These are phyloP conservation scores for Coemansia sp. DNA, from an alignment of 192 early-diverging fungal species.

Conservation along the genomic window DNA sequence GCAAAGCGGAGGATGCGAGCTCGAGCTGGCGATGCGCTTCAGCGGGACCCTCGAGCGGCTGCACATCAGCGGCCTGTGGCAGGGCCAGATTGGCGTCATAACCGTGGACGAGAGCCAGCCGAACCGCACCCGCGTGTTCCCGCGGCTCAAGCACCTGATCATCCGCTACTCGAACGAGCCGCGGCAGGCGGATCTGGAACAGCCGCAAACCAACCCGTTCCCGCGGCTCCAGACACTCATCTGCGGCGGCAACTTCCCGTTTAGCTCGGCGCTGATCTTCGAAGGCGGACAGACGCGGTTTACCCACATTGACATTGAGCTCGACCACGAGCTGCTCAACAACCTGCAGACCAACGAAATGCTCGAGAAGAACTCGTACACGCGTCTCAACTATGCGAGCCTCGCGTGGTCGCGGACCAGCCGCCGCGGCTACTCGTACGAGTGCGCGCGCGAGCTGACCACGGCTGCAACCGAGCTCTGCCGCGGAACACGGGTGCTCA, in stretches of 20 bases:
- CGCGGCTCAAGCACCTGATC: neutral
- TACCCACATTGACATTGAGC: neutral
- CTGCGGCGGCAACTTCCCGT: slow-evolving; percentile 1
- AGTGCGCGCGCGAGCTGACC: neutral
- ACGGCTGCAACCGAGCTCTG: neutral
- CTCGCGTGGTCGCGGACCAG: neutral
- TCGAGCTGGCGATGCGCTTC: neutral
- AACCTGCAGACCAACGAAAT: neutral
- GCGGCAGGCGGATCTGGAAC: neutral
- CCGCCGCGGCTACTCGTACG: neutral
- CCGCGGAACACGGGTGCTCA: neutral
- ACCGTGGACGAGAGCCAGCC: neutral
- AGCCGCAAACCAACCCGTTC: neutral
- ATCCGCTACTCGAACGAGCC: neutral
- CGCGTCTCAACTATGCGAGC: neutral
- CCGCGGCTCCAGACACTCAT: neutral
- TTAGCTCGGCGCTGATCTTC: neutral
- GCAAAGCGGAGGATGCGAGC: too few species aligned
- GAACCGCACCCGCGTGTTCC: neutral
- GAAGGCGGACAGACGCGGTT: neutral
- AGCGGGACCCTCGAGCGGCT: neutral
- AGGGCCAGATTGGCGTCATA: neutral
- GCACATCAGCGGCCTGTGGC: neutral
- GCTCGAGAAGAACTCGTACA: neutral
- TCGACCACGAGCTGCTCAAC: neutral